phyloP scores from a whole-genome alignment of 345 rosid genomes.

The Lumnitzera littorea region DNA sequence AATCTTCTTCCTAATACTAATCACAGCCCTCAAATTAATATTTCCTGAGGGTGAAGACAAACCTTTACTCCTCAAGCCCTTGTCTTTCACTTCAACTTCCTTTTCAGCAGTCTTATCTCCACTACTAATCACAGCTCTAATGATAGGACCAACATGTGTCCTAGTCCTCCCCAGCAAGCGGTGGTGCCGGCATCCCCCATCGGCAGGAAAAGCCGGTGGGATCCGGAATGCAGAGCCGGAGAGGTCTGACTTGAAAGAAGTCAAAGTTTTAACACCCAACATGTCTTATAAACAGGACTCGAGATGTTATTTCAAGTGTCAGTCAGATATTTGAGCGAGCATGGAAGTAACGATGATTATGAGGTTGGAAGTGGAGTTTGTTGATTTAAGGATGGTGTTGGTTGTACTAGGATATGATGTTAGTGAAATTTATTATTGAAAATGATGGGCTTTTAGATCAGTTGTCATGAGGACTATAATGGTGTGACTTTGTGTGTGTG shows the following conservation, averaged over 20 bases:
- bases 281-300: slow-evolving; percentile 4
- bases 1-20: slow-evolving; percentile 72
- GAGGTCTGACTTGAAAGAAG: slow-evolving; percentile 36
- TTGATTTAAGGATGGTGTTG: too few relatives aligned
- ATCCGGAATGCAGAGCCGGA: slow-evolving; percentile 23
- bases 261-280: slow-evolving; percentile 26
- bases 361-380: too few relatives aligned
- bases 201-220: slow-evolving; percentile 16
- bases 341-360: too few relatives aligned
- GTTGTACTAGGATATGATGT: too few relatives aligned
- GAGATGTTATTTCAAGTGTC: background rate
- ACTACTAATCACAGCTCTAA: slow-evolving; percentile 53
- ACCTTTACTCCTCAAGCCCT: slow-evolving; percentile 12
- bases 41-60: slow-evolving; percentile 18
- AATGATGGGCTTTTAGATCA: too few relatives aligned
- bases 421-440: too few relatives aligned
- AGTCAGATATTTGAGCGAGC: too few relatives aligned
- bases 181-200: slow-evolving; percentile 5
- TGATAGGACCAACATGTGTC: slow-evolving; percentile 10
- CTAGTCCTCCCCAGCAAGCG: slow-evolving; percentile 8
- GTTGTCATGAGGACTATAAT: too few relatives aligned
- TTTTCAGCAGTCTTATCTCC: slow-evolving; percentile 33
- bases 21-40: slow-evolving; percentile 51
- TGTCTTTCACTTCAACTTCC: slow-evolving; percentile 24
- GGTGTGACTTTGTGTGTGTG: too few relatives aligned